Conservation (phyloP, 192 early-diverging fungal genomes). For the Coemansia sp. region DNA sequence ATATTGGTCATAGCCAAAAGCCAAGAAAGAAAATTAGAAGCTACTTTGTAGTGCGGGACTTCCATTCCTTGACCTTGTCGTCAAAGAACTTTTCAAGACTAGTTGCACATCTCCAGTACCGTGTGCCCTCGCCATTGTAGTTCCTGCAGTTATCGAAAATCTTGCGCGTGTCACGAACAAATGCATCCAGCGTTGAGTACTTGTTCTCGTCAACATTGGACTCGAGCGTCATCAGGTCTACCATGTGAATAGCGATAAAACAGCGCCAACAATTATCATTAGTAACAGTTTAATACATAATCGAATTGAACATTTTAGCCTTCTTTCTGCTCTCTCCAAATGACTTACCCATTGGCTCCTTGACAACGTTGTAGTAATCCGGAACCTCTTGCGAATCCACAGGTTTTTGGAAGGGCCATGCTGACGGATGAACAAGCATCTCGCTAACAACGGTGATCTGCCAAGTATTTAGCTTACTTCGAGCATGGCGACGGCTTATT, state of each 20-base stretch:
- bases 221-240: conserved; percentile 81
- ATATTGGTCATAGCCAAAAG: not conserved
- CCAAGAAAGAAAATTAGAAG: not conserved
- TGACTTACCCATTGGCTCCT: conserved; percentile 83
- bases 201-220: conserved; percentile 81
- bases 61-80: conserved; percentile 71
- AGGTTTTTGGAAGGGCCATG: conserved; percentile 94
- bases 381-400: conserved; percentile 85
- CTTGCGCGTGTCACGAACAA: conserved; percentile 78
- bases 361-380: conserved; percentile 95
- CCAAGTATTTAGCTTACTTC: conserved; percentile 55
- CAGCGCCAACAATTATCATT: not conserved
- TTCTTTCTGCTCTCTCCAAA: not conserved
- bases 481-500: conserved; percentile 35
- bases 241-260: not conserved
- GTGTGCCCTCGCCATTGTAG: conserved; percentile 87
- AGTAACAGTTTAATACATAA: not conserved
- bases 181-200: conserved; percentile 81
- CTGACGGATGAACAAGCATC: conserved; percentile 69
- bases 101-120: conserved; percentile 78
- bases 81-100: conserved; percentile 76
- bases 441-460: conserved; percentile 73
- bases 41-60: conserved; percentile 37
- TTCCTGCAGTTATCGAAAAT: conserved; percentile 91
- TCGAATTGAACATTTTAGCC: not conserved